A percentile compares a stretch with the other conserved stretches of the same genome.
These are phyloP conservation scores for Alternaria sp. DNA, from an alignment of 2,329 filamentous ascomycete genomes.

Conservation along the genomic window DNA sequence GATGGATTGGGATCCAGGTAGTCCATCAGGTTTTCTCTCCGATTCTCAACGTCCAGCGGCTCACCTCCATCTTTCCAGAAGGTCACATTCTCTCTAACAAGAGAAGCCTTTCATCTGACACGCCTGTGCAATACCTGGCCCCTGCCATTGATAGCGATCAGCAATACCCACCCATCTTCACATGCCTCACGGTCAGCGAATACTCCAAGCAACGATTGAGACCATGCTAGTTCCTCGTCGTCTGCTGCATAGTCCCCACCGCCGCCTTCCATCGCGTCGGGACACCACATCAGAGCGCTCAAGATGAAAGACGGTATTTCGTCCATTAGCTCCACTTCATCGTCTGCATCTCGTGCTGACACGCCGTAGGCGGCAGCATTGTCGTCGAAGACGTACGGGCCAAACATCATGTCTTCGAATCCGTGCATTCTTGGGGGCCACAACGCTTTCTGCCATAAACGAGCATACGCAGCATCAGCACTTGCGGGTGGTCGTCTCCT, in stretches of 20 bases:
- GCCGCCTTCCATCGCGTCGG: conserved; percentile 4
- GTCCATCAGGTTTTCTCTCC: background rate
- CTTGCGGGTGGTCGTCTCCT: background rate
- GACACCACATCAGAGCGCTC: conserved; percentile 8
- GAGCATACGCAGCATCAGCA: conserved; percentile 4
- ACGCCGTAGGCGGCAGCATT: conserved; percentile 2
- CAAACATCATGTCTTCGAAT: conserved; percentile 5
- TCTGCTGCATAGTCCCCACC: background rate
- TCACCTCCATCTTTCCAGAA: background rate
- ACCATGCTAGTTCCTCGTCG: background rate
- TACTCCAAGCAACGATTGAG: conserved; percentile 4
- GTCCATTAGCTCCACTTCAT: conserved; percentile 13
- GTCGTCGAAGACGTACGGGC: background rate
- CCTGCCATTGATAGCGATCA: background rate
- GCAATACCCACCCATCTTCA: conserved; percentile 10
- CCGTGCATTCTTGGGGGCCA: background rate
- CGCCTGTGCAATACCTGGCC: conserved; percentile 9
- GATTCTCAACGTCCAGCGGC: background rate
- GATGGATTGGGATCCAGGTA: conserved; percentile 1
- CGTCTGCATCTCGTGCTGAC: conserved; percentile 5
- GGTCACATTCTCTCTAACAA: background rate
- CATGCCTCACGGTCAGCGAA: conserved; percentile 7
- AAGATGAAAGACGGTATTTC: conserved; percentile 6
- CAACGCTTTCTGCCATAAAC: conserved; percentile 6
- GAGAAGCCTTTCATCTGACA: conserved; percentile 2